Conservation (phyloP, 2,329 filamentous ascomycete species). For the Seiridium cupressi region DNA sequence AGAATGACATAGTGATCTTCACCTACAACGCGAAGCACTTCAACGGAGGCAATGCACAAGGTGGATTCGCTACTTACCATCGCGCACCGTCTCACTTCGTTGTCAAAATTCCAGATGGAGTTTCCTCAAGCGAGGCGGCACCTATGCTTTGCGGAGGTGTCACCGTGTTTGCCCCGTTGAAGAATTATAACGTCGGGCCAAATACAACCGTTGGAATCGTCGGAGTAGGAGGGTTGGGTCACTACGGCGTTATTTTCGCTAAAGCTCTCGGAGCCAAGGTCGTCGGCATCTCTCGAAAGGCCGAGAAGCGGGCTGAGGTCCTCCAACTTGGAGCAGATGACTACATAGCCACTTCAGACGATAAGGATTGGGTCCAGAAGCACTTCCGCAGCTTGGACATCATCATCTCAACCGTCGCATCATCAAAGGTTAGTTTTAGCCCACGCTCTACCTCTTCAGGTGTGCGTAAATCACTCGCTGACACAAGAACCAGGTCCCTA, state of each 20-base stretch:
- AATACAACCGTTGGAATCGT: slow-evolving; percentile 64
- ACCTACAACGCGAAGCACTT: slow-evolving; percentile 42
- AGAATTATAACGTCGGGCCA: slow-evolving; percentile 57
- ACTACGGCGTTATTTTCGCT: slow-evolving; percentile 64
- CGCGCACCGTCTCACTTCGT: slow-evolving; percentile 35
- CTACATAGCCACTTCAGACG: slow-evolving; percentile 36
- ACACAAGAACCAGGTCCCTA: slow-evolving; percentile 42
- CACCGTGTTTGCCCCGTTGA: slow-evolving; percentile 60
- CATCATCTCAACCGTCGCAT: slow-evolving; percentile 52
- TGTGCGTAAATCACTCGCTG: no score
- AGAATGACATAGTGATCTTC: slow-evolving; percentile 17
- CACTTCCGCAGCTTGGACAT: slow-evolving; percentile 48
- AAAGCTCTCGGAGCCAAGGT: slow-evolving; percentile 60
- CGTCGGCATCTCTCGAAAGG: slow-evolving; percentile 49
- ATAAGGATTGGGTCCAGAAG: slow-evolving; percentile 49
- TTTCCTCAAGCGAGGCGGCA: slow-evolving; percentile 36
- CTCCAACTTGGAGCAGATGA: slow-evolving; percentile 46
- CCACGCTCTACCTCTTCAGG: no score
- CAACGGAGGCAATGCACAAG: slow-evolving; percentile 52
- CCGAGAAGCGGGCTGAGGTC: slow-evolving; percentile 47
- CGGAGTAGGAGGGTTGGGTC: slow-evolving; percentile 62
- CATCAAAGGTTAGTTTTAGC: slow-evolving; percentile 2
- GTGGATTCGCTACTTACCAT: slow-evolving; percentile 36
- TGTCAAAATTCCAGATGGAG: slow-evolving; percentile 34
- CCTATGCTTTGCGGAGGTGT: slow-evolving; percentile 68